Percentiles rank a stretch among this genome's conserved stretches.
phyloP scores from a whole-genome alignment of 352 stramenopile genomes.

The Blastocystis sp. region DNA sequence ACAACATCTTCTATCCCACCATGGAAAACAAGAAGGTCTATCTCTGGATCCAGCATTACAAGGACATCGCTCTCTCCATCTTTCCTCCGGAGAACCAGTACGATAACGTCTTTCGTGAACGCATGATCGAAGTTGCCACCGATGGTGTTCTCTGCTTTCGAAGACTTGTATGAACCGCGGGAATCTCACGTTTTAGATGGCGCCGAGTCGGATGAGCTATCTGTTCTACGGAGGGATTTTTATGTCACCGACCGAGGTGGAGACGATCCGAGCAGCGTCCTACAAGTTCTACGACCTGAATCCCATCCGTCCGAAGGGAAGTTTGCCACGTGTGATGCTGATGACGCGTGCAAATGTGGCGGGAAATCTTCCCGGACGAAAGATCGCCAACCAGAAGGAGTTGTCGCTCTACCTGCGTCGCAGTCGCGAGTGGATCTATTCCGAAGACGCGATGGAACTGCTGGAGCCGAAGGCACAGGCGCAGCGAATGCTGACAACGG shows the following conservation, averaged over 20 bases:
- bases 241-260: slow-evolving; percentile 25
- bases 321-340: slow-evolving; percentile 12
- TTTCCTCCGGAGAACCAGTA: background rate
- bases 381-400: slow-evolving; percentile 37
- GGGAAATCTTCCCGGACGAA: slow-evolving; percentile 45
- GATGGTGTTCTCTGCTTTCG: slow-evolving; percentile 21
- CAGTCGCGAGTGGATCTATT: slow-evolving; percentile 12
- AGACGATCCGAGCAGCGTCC: slow-evolving; percentile 23
- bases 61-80: slow-evolving; percentile 33
- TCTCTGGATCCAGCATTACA: slow-evolving; percentile 57
- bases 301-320: background rate
- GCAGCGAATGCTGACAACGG: background rate
- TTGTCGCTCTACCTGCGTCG: slow-evolving; percentile 16
- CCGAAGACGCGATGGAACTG: slow-evolving; percentile 30
- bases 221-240: slow-evolving; percentile 56
- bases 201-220: slow-evolving; percentile 43
- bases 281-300: slow-evolving; percentile 56
- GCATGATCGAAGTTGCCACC: slow-evolving; percentile 29
- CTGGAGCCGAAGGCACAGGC: slow-evolving; percentile 11
- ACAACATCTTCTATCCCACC: slow-evolving; percentile 45
- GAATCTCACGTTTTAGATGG: background rate
- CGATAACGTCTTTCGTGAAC: slow-evolving; percentile 10
- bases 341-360: slow-evolving; percentile 48
- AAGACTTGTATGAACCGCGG: background rate
- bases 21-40: slow-evolving; percentile 55